These are phyloP conservation scores for Venturia pyrina DNA, from an alignment of 2,329 filamentous ascomycete species.

Conservation along the genomic window DNA sequence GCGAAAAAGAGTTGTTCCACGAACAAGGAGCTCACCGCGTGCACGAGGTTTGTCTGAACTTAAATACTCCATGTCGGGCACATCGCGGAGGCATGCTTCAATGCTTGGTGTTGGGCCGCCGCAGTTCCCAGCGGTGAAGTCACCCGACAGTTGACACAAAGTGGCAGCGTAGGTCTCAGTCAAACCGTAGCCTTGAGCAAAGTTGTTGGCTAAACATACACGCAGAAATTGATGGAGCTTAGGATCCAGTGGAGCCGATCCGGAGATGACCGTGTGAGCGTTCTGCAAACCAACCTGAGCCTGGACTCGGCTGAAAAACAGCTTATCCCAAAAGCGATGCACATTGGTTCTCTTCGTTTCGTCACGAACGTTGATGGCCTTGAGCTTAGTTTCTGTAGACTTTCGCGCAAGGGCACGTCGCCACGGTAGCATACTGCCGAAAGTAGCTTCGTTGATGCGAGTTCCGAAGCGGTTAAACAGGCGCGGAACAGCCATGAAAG, in stretches of 20 bases:
- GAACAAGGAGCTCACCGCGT: conserved; percentile 78
- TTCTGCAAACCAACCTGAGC: conserved; percentile 71
- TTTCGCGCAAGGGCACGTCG: conserved; percentile 72
- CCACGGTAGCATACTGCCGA: conserved; percentile 63
- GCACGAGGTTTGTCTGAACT: conserved; percentile 80
- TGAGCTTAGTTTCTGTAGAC: conserved; percentile 69
- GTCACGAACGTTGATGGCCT: conserved; percentile 59
- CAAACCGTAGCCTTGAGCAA: conserved; percentile 83
- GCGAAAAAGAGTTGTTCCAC: conserved; percentile 69
- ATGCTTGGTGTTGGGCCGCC: conserved; percentile 57
- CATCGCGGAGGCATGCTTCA: conserved; percentile 74
- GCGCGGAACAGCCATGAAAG: conserved; percentile 80
- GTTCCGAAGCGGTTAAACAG: conserved; percentile 84
- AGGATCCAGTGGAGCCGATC: conserved; percentile 84
- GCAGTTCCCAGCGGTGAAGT: conserved; percentile 72
- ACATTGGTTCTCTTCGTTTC: conserved; percentile 66
- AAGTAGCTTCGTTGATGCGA: conserved; percentile 67
- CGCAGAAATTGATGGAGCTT: conserved; percentile 81
- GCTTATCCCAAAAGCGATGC: conserved; percentile 69
- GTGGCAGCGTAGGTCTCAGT: conserved; percentile 84
- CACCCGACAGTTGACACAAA: conserved; percentile 57
- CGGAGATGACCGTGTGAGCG: conserved; percentile 65
- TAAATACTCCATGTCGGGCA: conserved; percentile 89
- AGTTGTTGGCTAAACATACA: conserved; percentile 66
- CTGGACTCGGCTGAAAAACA: conserved; percentile 87